Evolutionary conservation across 495 filamentous ascomycete genomes (phyloP), one percentile per base, ranked within the genome.

Genomic region (Penicillium bovifimosum): DNA sequence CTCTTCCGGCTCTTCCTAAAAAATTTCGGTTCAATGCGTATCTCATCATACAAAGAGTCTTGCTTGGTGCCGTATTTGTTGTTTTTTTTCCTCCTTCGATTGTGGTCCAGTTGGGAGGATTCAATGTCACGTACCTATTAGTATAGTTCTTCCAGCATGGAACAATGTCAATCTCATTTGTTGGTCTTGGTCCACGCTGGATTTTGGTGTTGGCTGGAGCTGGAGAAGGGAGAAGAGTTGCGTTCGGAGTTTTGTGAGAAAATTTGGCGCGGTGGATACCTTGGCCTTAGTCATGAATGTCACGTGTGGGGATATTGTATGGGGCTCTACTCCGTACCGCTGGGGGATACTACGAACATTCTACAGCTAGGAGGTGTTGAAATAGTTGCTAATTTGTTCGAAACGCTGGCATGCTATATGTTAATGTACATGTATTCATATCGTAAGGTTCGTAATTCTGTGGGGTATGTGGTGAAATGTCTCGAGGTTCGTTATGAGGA

Each of bases 1-100:
- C 74, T 76, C 60, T 75, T 76, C 72, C 74, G 74, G 74, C 74
- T 76, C 74, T 76, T 76, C 74, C 74, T 76, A 76, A 42, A 28
- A 68, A 63, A 64, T 66, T 55, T 59, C 66, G 74, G 74, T 76
- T 73, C 66, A 56, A 57, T 50, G 45, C 46, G 46, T 17, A 61
- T 71, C 68, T 76, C 72, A 75, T 76, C 74, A 75, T 74, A 57
- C 61, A 39, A 29, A 51, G 59, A 55, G 53, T 44, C 50, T 43
- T 24, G 58, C 59, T 38, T 55, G 57, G 49, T 28, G 48, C 39
- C 36, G 13, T 50, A 45, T 43, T 63, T 60, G 39, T 54, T 54
- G 35, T 41, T 52, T 40, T 43, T 44, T 26, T n/a, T 41, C 33
- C 41, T 4, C 4, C 20, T 24, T 24, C 28, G 34, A 42, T 45